Percentiles rank a stretch among this genome's conserved stretches.
Evolutionary conservation across 2,329 filamentous ascomycete species (phyloP).

Genomic region (Cadophora luteo-olivacea): DNA sequence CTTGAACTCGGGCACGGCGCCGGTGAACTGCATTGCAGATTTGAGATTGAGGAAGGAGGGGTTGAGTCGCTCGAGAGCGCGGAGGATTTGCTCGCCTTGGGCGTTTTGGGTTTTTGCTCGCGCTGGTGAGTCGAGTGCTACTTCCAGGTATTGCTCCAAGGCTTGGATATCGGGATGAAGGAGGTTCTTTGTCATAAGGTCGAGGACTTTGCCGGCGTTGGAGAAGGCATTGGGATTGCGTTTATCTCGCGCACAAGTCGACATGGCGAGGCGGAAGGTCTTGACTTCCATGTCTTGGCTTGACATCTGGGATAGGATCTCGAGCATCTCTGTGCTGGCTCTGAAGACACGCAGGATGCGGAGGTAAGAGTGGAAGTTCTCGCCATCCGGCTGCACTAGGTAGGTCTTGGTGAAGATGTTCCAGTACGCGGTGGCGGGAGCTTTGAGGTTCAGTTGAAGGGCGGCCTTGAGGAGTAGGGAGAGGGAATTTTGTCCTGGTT

Average conservation of each 20-base stretch:
- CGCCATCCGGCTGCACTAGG: conserved; percentile 71
- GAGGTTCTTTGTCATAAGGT: conserved; percentile 61
- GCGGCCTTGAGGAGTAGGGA: conserved; percentile 73
- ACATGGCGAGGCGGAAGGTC: conserved; percentile 76
- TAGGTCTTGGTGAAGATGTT: conserved; percentile 67
- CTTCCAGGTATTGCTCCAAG: conserved; percentile 62
- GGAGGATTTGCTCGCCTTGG: conserved; percentile 57
- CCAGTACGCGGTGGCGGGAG: conserved; percentile 80
- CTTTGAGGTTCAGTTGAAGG: conserved; percentile 62
- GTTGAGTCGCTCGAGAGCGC: conserved; percentile 55
- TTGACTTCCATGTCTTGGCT: conserved; percentile 51
- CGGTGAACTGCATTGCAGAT: conserved; percentile 35
- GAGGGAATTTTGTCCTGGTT: conserved; percentile 64
- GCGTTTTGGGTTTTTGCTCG: conserved; percentile 48
- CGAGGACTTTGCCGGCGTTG: conserved; percentile 69
- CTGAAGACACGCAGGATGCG: conserved; percentile 69
- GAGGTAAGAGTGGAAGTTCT: conserved; percentile 74
- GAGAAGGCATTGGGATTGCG: conserved; percentile 74
- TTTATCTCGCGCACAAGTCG: conserved; percentile 76
- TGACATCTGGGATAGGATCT: conserved; percentile 64
- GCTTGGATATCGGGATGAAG: conserved; percentile 56
- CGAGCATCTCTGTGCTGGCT: conserved; percentile 66
- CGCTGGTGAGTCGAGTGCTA: conserved; percentile 50
- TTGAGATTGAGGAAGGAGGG: conserved; percentile 41
- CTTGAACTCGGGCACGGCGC: conserved; percentile 20